These are phyloP conservation scores for Beauveria sp. DNA, from an alignment of 2,329 filamentous ascomycete genomes.

Conservation along the genomic window DNA sequence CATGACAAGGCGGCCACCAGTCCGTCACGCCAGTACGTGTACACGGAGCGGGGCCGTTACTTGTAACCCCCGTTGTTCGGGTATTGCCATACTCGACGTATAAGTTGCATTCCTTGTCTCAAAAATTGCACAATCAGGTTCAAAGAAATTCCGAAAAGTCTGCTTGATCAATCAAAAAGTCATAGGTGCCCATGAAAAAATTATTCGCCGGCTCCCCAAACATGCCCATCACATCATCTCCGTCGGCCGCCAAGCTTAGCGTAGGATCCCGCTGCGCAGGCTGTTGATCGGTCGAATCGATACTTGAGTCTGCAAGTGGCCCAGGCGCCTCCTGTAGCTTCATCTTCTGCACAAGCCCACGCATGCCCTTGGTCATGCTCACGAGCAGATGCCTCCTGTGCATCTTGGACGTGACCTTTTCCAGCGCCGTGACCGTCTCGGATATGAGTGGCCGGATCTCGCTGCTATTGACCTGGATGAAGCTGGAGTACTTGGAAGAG, in stretches of 20 bases:
- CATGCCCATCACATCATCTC: not conserved
- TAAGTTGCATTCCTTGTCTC: not conserved
- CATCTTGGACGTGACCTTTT: slow-evolving; percentile 7
- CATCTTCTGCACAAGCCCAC: slow-evolving; percentile 9
- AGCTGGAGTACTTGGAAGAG: slow-evolving; percentile 2
- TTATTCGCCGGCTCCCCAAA: slow-evolving; percentile 4
- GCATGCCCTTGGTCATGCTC: slow-evolving; percentile 11
- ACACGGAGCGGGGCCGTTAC: not conserved
- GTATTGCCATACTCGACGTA: too few relatives aligned
- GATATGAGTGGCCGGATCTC: slow-evolving; percentile 3
- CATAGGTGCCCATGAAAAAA: slow-evolving; percentile 10
- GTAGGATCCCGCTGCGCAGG: not conserved
- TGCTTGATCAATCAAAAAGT: slow-evolving; percentile 5
- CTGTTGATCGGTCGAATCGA: not conserved
- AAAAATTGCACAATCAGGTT: not conserved
- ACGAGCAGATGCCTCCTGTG: slow-evolving; percentile 7
- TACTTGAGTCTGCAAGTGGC: not conserved
- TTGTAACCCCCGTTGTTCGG: too few relatives aligned
- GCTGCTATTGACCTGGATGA: slow-evolving; percentile 2
- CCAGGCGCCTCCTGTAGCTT: not conserved
- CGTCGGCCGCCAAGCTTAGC: not conserved
- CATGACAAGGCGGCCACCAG: not conserved
- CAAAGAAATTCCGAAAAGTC: slow-evolving; percentile 1
- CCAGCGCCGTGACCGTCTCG: slow-evolving; percentile 5
- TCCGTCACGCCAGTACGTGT: not conserved